These are phyloP conservation scores for Peziza echinospora DNA, from an alignment of 495 filamentous ascomycete genomes.

Conservation along the genomic window DNA sequence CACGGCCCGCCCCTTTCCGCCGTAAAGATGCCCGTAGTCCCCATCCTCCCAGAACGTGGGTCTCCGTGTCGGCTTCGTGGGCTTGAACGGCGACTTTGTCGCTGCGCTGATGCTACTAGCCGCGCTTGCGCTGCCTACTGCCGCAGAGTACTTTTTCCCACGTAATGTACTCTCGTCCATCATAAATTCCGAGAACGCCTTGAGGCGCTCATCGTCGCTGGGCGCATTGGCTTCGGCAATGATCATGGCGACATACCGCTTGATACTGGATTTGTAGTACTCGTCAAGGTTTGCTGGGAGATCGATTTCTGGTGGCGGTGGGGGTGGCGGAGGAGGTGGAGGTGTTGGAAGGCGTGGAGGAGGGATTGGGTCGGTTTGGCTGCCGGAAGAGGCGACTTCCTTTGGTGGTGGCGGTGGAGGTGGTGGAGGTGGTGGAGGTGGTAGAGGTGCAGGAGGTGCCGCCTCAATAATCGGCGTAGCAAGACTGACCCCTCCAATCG, in stretches of 20 bases:
- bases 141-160: constrained; percentile 9
- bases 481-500: too few species aligned
- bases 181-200: constrained; percentile 17
- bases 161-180: constrained; percentile 17
- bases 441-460: too few species aligned
- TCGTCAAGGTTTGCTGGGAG: constrained; percentile 9
- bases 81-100: too few species aligned
- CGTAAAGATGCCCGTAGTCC: not conserved
- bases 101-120: not conserved
- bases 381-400: not conserved
- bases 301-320: constrained; percentile 1
- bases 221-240: constrained; percentile 12
- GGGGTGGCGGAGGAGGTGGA: not conserved
- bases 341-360: not conserved
- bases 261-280: constrained; percentile 17
- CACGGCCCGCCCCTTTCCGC: not conserved
- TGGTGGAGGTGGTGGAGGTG: not conserved
- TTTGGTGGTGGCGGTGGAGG: not conserved
- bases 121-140: not conserved
- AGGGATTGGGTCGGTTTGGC: not conserved
- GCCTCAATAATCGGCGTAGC: too few species aligned
- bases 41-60: not conserved
- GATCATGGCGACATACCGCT: constrained; percentile 17
- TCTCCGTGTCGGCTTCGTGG: too few species aligned
- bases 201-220: constrained; percentile 17